A percentile compares a stretch with the other conserved stretches of the same genome.
phyloP scores from a whole-genome alignment of 495 filamentous ascomycete genomes.

The Podospora conica region DNA sequence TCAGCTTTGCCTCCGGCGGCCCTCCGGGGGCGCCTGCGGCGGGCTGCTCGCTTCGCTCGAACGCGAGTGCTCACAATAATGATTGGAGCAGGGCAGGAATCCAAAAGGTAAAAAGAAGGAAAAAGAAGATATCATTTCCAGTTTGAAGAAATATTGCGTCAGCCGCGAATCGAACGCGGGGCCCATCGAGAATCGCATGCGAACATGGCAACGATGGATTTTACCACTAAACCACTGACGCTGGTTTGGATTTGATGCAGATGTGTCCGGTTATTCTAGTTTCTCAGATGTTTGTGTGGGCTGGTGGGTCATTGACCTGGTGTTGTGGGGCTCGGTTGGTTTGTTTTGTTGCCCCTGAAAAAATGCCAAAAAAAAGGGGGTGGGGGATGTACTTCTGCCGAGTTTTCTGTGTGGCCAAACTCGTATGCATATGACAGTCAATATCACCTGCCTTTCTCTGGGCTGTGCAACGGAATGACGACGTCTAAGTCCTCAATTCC shows the following conservation, averaged over 20 bases:
- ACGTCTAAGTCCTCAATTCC: neutral
- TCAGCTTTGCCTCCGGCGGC: too few species aligned
- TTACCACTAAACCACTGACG: neutral
- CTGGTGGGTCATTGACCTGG: neutral
- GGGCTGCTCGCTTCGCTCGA: too few species aligned
- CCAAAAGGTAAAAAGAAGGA: too few species aligned
- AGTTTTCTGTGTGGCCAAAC: too few species aligned
- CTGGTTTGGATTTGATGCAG: neutral
- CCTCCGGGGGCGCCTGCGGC: too few species aligned
- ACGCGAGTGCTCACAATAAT: too few species aligned
- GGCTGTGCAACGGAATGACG: neutral
- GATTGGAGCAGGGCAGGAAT: too few species aligned
- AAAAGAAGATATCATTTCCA: too few species aligned
- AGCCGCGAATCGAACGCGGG: conserved; percentile 47
- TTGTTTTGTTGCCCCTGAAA: neutral
- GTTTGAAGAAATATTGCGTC: too few species aligned
- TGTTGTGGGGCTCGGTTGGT: neutral
- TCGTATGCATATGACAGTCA: too few species aligned
- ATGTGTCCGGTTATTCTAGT: neutral
- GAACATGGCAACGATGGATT: neutral
- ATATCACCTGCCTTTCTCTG: too few species aligned
- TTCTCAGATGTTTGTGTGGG: neutral
- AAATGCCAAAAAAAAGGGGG: neutral
- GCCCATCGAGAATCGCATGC: conserved; percentile 35
- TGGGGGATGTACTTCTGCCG: neutral